Evolutionary conservation across 192 early-diverging fungal genomes (phyloP).

Genomic region (Podila horticola): DNA sequence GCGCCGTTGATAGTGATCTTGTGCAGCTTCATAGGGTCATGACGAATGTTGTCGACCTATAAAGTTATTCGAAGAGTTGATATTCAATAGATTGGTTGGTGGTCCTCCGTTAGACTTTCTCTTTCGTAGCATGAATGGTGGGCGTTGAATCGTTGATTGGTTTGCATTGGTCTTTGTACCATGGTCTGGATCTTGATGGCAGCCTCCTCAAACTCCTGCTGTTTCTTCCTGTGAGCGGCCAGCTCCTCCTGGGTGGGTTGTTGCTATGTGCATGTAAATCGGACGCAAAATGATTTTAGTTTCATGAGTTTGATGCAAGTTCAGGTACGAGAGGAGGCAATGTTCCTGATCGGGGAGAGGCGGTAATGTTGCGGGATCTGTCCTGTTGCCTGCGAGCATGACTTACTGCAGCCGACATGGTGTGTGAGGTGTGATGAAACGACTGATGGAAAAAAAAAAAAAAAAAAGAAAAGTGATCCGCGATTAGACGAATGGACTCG

Average conservation of each 20-base stretch:
- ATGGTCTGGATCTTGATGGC: conserved; percentile 31
- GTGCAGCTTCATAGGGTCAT: conserved; percentile 49
- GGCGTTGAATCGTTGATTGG: not conserved
- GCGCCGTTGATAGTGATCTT: conserved; percentile 49
- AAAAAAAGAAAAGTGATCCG: too few relatives aligned
- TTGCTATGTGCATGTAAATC: conserved; percentile 17
- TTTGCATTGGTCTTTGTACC: conserved; percentile 13
- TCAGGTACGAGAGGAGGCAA: not conserved
- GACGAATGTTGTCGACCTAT: conserved; percentile 43
- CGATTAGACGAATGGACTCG: too few relatives aligned
- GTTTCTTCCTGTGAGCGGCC: conserved; percentile 42
- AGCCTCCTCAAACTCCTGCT: conserved; percentile 49
- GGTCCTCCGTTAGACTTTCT: not conserved
- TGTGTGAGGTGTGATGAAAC: not conserved
- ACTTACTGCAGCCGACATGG: conserved; percentile 3
- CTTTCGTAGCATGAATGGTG: not conserved
- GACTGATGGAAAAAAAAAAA: too few relatives aligned
- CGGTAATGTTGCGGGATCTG: too few relatives aligned
- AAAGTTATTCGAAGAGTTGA: not conserved
- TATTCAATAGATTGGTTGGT: not conserved
- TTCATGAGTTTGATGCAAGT: not conserved
- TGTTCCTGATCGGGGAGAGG: too few relatives aligned
- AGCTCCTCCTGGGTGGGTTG: conserved; percentile 41
- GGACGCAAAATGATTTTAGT: not conserved
- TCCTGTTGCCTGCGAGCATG: not conserved